A percentile compares a stretch with the other conserved stretches of the same genome.
phyloP scores from a whole-genome alignment of 139 green algal species.

The Nannochloris sp. region DNA sequence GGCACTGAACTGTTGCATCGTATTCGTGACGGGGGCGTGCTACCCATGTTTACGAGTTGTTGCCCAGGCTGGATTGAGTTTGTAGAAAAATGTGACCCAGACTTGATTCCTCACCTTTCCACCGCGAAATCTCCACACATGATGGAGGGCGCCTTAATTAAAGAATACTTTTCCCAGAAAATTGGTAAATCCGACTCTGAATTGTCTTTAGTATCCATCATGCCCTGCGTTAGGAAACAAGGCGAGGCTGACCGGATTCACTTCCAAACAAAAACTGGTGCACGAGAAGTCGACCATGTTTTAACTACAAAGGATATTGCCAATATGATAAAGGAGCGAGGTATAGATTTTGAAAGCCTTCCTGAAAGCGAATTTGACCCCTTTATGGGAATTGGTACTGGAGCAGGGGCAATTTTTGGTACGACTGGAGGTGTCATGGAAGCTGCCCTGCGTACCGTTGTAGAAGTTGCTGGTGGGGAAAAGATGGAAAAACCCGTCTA shows the following conservation, averaged over 20 bases:
- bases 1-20: slow-evolving; percentile 52
- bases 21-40: slow-evolving; percentile 21
- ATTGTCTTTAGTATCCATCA: slow-evolving; percentile 42
- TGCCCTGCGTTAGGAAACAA: slow-evolving; percentile 65
- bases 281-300: slow-evolving; percentile 15
- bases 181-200: slow-evolving; percentile 14
- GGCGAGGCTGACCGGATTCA: slow-evolving; percentile 51
- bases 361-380: slow-evolving; percentile 38
- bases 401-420: slow-evolving; percentile 51
- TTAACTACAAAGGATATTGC: slow-evolving; percentile 3
- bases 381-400: slow-evolving; percentile 39
- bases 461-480: slow-evolving; percentile 32
- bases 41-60: slow-evolving; percentile 74
- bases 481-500: slow-evolving; percentile 24
- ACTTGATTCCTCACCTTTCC: slow-evolving; percentile 64
- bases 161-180: slow-evolving; percentile 47
- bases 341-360: slow-evolving; percentile 47
- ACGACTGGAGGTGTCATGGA: slow-evolving; percentile 69
- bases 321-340: slow-evolving; percentile 34
- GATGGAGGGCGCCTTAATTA: slow-evolving; percentile 61
- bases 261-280: slow-evolving; percentile 20
- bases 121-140: slow-evolving; percentile 60
- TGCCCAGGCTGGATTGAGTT: slow-evolving; percentile 50
- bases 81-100: slow-evolving; percentile 59
- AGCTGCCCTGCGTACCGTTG: slow-evolving; percentile 61